A percentile compares a stretch with the other conserved stretches of the same genome.
Evolutionary conservation across 352 stramenopile genomes (phyloP).

Genomic region (Pythium folliculosum): DNA sequence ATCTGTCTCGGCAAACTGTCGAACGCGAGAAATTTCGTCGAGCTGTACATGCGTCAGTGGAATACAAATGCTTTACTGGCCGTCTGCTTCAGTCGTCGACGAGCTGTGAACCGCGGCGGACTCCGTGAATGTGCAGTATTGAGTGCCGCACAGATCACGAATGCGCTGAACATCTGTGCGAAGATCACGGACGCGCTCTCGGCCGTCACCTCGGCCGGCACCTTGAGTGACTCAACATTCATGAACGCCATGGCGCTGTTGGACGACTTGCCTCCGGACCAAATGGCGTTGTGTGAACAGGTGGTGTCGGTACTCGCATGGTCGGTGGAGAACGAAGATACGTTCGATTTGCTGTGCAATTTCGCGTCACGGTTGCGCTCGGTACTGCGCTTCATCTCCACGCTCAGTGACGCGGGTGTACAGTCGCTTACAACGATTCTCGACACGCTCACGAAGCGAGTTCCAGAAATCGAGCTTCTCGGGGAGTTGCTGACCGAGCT

Average conservation of each 20-base stretch:
- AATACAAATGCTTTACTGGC: constrained; percentile 45
- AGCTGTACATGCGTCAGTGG: constrained; percentile 55
- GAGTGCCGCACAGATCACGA: constrained; percentile 31
- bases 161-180: constrained; percentile 35
- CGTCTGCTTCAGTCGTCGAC: constrained; percentile 41
- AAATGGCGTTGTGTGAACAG: constrained; percentile 15
- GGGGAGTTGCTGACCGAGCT: constrained; percentile 42
- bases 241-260: constrained; percentile 27
- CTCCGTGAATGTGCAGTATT: constrained; percentile 45
- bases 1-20: constrained; percentile 44
- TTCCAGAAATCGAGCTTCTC: constrained; percentile 33
- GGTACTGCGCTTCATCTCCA: constrained; percentile 9
- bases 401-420: constrained; percentile 12
- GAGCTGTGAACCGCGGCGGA: constrained; percentile 38
- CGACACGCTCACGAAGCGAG: constrained; percentile 33
- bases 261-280: constrained; percentile 17
- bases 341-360: constrained; percentile 27
- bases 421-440: constrained; percentile 34
- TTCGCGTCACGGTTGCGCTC: constrained; percentile 15
- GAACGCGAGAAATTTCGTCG: constrained; percentile 42
- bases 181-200: constrained; percentile 20
- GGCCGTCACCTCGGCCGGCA: constrained; percentile 4
- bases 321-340: constrained; percentile 25
- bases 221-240: constrained; percentile 23
- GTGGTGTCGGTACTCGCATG: constrained; percentile 22